Evolutionary conservation across 2,329 filamentous ascomycete genomes (phyloP), one percentile per base, ranked within the genome.

Genomic region (Colletotrichum sp.): DNA sequence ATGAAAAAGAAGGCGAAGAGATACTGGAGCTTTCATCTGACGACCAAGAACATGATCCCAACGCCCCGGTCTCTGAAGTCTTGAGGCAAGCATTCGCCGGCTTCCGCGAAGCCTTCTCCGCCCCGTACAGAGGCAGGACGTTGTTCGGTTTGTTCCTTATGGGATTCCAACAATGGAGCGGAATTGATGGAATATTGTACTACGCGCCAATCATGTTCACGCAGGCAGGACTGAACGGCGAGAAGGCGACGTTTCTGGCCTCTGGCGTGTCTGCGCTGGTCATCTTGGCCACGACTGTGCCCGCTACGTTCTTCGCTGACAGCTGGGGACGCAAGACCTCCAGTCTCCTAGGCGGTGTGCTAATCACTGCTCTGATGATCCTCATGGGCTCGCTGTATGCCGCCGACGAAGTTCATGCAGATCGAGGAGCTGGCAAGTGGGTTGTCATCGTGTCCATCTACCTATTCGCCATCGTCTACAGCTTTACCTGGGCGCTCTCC

Each of bases 131-230:
- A 2, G 80, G 81, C 2, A 85, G 88, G 4, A 90, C 89, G 1
- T 80, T 85, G 0, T 87, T 92, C 21, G 91, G 87, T 2, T 87
- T 90, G 8, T 92, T 92, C 73, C 82, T 93, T 26, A 87, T 93
- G 85, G 88, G 84, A 1, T 89, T 92, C 83, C 89, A 92, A 74
- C 92, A 93, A 64, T 84, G 93, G 13, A 88, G 85, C 21, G 91
- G 92, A 0, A 92, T 93, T 52, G 91, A 93, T 48, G 91, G 90
- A 1, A 87, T 93, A 0, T 83, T 93, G 3, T 92, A 91, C 77
- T 93, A 93, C 72, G 90, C 91, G 0, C 92, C 92, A 0, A 84
- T 90, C 1, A 83, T 93, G 0, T 93, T 93, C 78, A 84, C 87
- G 24, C 90, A 92, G 72, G 91, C 92, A 0, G 92, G 92, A 0